Evolutionary conservation across 148 eudicot species (phyloP).

Genomic region (Rhododendron molle): DNA sequence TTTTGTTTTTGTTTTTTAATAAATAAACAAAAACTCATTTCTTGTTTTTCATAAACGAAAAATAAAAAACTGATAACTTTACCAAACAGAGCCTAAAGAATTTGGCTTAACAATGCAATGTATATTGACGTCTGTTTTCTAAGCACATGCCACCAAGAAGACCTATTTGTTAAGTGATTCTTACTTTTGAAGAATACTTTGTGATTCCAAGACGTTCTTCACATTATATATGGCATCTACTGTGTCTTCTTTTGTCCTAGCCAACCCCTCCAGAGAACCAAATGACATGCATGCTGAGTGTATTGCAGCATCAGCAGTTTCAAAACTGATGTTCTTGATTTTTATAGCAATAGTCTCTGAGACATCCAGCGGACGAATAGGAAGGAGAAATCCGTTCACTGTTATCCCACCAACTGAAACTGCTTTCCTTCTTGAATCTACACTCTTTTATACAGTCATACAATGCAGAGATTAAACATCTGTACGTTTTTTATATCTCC

Average conservation of each 20-base stretch:
- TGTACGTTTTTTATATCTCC: not conserved
- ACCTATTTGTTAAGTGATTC: not conserved
- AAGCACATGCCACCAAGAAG: not conserved
- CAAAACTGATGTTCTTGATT: conserved; percentile 15
- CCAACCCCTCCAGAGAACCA: conserved; percentile 21
- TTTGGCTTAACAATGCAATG: not conserved
- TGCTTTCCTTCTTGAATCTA: conserved; percentile 23
- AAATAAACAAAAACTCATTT: too few relatives aligned
- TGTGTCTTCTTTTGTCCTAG: conserved; percentile 16
- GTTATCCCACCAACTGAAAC: conserved; percentile 18
- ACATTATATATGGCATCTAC: conserved; percentile 23
- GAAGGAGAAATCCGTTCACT: conserved; percentile 16
- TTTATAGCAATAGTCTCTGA: conserved; percentile 14
- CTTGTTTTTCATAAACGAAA: too few relatives aligned
- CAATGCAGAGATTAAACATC: not conserved
- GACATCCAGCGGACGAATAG: conserved; percentile 10
- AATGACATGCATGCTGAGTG: conserved; percentile 22
- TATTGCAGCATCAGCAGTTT: conserved; percentile 10
- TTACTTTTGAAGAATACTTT: conserved; percentile 20
- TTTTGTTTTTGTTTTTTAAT: too few relatives aligned
- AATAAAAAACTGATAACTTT: too few relatives aligned
- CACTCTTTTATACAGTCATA: conserved; percentile 8
- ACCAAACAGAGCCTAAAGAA: not conserved
- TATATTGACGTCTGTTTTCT: not conserved
- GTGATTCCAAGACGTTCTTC: not conserved